A percentile compares a stretch with the other conserved stretches of the same genome.
Conservation (phyloP, 2,329 filamentous ascomycete genomes). For the Trichoderma gracile region DNA sequence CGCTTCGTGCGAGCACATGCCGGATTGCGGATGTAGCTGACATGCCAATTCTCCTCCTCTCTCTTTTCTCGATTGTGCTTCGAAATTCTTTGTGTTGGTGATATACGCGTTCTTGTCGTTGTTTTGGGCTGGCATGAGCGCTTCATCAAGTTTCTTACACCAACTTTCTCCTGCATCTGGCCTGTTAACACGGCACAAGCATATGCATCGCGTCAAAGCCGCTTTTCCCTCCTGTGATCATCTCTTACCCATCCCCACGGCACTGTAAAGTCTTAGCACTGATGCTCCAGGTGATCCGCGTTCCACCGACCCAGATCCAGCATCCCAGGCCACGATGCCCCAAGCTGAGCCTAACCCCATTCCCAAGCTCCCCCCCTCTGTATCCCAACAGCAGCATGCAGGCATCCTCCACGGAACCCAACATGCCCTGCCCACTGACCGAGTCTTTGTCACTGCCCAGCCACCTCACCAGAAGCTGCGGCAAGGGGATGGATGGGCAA, state of each 20-base stretch:
- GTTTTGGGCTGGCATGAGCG: not conserved
- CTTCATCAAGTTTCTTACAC: too few species aligned
- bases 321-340: not conserved
- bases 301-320: not conserved
- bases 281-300: not conserved
- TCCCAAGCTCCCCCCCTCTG: not conserved
- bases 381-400: constrained; percentile 9
- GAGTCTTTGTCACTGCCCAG: not conserved
- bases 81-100: not conserved
- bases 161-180: too few species aligned
- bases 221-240: too few species aligned
- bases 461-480: not conserved
- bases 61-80: not conserved
- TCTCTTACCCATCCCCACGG: too few species aligned
- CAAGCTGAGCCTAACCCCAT: not conserved
- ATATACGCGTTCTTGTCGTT: not conserved
- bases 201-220: too few species aligned
- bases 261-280: too few species aligned
- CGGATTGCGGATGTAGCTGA: not conserved
- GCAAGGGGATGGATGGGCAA: constrained; percentile 4
- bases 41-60: not conserved
- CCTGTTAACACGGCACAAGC: too few species aligned
- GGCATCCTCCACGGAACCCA: constrained; percentile 13
- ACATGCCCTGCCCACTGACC: not conserved
- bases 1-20: too few species aligned